Base-by-base conservation (phyloP, 2,329 filamentous ascomycete species). In the Fusarium coffeatum region DNA sequence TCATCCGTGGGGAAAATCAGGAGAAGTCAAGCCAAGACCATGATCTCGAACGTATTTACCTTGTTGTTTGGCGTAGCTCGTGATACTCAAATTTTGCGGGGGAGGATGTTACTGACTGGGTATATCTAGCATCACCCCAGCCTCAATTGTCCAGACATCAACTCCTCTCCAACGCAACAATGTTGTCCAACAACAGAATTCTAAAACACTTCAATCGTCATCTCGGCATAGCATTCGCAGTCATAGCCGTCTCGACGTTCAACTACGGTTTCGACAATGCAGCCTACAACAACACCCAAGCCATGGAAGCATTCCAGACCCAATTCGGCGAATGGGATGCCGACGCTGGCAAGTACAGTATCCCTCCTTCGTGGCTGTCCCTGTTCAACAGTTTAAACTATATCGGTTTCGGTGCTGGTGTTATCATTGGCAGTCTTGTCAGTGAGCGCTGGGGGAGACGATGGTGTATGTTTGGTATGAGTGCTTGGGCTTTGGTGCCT, bases 211-310 rank as follows among this genome's bases (percentile, higher is more conserved):
- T 77, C 51, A 77, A 51, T 28, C 34, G 28, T 34, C 23, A 28
- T 40, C 23, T 51, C 25, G 42, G 42, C 42, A 45, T 45, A 25
- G 42, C 42, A 9, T 45, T 45, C 22, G 42, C 42, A 5, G 42
- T 81, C 32, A 78, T 82, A 34, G 79, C 79, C 13, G 64, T 82
- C 6, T 80, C 78, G 0, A 75, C 74, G 1, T 78, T 81, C 58
- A 82, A 81, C 56, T 82, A 80, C 76, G 80, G 80, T 28, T 80
- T 82, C 20, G 80, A 82, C 55, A 80, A 81, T 43, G 77, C 80
- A 47, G 80, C 74, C 0, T 80, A 80, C 50, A 73, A 78, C 0
- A 78, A 75, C 1, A 75, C 71, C 0, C 80, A 81, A 65, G 77
- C 80, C 5, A 82, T 82, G 80, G 68, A 75, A 15, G 55, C 77